Base-by-base conservation (phyloP, 106 monocot genomes). In the Allium sativum region DNA sequence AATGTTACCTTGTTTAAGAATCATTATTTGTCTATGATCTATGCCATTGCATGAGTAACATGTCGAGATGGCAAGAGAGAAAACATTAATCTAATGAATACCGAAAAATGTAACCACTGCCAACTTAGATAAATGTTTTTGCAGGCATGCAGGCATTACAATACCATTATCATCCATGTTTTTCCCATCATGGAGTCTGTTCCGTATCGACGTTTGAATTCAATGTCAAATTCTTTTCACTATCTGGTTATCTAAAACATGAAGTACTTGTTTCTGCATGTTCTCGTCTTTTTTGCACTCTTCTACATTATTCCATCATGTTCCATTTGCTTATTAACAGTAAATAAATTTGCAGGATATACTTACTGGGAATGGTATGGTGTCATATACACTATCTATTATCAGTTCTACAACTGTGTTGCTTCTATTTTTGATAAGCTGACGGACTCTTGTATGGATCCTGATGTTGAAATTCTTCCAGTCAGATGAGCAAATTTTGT, bases 401-500 rank as follows among this genome's bases (percentile, higher is more conserved):
- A 63, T 63, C 13, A 1, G 21, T 63, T 63, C 48, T 63, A 48
- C 48, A 12, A 22, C 63, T 41, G 63, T 48, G 14, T 48, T 63
- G 10, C 9, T 63, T 46, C 21, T 63, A 15, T 7, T 48, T 21
- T 16, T 63, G 63, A 63, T 61, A 61, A 45, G 61, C 1, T 61
- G 44, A 45, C 15, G 17, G 17, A 44, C n/a, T 17, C 10, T 16
- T 17, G 21, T 59, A 45, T 10, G 44, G 61, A 8, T 61, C n/a
- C 44, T 0, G 40, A 6, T 45, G 11, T 15, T 41, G 31, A 42
- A 58, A 6, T 42, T 15, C 21, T 12, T 58, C 16, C 12, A 58
- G 22, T 21, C 20, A 21, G 22, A 12, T 7, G 11, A n/a, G 42
- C 13, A 42, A 58, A 58, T 14, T 58, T 58, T 42, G 41, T 15